phyloP scores from a whole-genome alignment of 2,329 filamentous ascomycete species.

The Cercospora sesami region DNA sequence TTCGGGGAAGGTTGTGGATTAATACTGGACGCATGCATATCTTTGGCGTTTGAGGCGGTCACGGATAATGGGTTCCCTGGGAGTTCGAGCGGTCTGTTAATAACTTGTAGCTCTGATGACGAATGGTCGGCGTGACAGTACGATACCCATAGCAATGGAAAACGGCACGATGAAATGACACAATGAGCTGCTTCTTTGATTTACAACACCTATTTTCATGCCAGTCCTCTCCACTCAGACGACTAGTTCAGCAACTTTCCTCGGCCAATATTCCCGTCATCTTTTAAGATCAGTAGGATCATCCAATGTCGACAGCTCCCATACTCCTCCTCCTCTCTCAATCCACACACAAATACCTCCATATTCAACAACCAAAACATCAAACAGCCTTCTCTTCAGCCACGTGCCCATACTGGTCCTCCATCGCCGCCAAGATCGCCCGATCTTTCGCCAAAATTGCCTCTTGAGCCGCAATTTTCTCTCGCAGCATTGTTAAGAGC shows the following conservation, averaged over 20 bases:
- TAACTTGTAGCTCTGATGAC: not conserved
- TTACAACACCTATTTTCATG: too few relatives aligned
- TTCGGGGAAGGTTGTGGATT: conserved; percentile 1
- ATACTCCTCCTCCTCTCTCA: too few relatives aligned
- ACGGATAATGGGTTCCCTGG: too few relatives aligned
- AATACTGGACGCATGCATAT: not conserved
- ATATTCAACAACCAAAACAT: too few relatives aligned
- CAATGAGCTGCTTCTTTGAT: too few relatives aligned
- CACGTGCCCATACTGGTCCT: conserved; percentile 12
- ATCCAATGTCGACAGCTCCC: too few relatives aligned
- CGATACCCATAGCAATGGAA: not conserved
- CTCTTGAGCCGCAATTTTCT: conserved; percentile 72
- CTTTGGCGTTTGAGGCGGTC: not conserved
- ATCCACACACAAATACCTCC: too few relatives aligned
- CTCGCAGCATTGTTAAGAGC: conserved; percentile 67
- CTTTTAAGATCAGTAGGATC: too few relatives aligned
- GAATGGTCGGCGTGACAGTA: not conserved
- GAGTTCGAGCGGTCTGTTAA: not conserved
- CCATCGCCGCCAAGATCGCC: conserved; percentile 19
- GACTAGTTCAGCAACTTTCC: too few relatives aligned
- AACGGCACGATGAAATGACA: not conserved
- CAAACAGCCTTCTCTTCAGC: not conserved
- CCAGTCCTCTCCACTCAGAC: too few relatives aligned
- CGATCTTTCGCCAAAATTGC: conserved; percentile 19
- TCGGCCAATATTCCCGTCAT: too few relatives aligned